These are phyloP conservation scores for Trichoderma gracile DNA, from an alignment of 2,329 filamentous ascomycete genomes.

Conservation along the genomic window DNA sequence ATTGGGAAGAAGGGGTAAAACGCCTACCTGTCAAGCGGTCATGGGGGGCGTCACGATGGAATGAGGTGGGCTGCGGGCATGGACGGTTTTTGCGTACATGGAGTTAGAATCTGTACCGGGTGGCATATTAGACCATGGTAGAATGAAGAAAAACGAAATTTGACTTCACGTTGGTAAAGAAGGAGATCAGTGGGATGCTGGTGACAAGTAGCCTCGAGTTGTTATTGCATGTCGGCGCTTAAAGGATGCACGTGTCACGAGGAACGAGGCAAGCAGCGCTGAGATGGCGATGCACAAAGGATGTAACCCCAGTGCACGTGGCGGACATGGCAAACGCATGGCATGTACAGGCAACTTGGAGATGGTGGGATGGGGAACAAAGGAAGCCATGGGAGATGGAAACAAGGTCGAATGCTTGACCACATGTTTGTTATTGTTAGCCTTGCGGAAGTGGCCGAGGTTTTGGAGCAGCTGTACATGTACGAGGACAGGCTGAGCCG, in stretches of 20 bases:
- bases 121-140: constrained; percentile 18
- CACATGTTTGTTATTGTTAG: not conserved
- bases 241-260: not conserved
- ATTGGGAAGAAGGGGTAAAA: constrained; percentile 6
- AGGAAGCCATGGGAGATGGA: not conserved
- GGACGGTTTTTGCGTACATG: constrained; percentile 20
- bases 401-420: constrained; percentile 5
- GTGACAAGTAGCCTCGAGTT: not conserved
- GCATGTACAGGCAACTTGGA: not conserved
- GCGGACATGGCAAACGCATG: constrained; percentile 4
- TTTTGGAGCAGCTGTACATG: too few species aligned
- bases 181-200: not conserved
- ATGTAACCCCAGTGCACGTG: constrained; percentile 22
- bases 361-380: constrained; percentile 11
- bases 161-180: not conserved
- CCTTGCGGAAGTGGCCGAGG: not conserved
- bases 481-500: not conserved
- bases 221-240: not conserved
- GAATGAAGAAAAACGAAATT: constrained; percentile 13
- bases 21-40: constrained; percentile 9
- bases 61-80: constrained; percentile 19
- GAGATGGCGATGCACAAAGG: constrained; percentile 8
- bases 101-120: constrained; percentile 22
- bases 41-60: constrained; percentile 18
- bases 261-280: not conserved